Conservation (phyloP, 352 stramenopile genomes). For the Thalassiosira oceanica region DNA sequence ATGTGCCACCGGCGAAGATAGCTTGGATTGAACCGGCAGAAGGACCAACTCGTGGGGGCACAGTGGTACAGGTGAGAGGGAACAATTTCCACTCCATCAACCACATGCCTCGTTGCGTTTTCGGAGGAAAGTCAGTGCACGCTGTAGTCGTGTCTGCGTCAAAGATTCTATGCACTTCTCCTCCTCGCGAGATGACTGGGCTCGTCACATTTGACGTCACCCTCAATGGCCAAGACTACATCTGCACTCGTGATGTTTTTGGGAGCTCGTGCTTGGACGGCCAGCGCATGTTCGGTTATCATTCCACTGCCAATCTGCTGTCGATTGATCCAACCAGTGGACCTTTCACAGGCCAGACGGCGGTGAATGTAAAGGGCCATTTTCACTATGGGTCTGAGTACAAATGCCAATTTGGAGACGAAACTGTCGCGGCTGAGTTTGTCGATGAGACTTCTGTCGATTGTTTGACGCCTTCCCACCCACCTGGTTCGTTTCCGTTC, state of each 20-base stretch:
- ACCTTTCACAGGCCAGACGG: slow-evolving; percentile 54
- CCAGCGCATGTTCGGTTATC: slow-evolving; percentile 37
- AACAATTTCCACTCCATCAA: slow-evolving; percentile 35
- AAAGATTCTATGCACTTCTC: slow-evolving; percentile 50
- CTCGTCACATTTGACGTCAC: slow-evolving; percentile 37
- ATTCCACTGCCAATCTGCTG: slow-evolving; percentile 33
- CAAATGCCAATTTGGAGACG: no score
- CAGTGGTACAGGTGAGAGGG: slow-evolving; percentile 53
- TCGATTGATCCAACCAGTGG: slow-evolving; percentile 53
- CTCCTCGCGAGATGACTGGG: slow-evolving; percentile 13
- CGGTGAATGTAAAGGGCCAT: slow-evolving; percentile 62
- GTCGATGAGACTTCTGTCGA: no score
- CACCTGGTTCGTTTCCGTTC: slow-evolving; percentile 39
- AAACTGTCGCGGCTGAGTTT: no score
- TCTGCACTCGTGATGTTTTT: no score
- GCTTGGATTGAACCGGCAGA: slow-evolving; percentile 37
- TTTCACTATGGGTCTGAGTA: no score
- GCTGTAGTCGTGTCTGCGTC: slow-evolving; percentile 37
- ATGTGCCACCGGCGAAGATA: slow-evolving; percentile 27
- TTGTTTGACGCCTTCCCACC: slow-evolving; percentile 49
- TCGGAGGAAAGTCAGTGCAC: slow-evolving; percentile 37
- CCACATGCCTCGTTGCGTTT: slow-evolving; percentile 44
- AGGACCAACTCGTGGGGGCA: slow-evolving; percentile 42
- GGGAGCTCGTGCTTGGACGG: no score
- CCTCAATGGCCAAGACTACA: slow-evolving; percentile 49